Conservation (phyloP, 2,329 filamentous ascomycete species). For the Colletotrichum tropicicola region DNA sequence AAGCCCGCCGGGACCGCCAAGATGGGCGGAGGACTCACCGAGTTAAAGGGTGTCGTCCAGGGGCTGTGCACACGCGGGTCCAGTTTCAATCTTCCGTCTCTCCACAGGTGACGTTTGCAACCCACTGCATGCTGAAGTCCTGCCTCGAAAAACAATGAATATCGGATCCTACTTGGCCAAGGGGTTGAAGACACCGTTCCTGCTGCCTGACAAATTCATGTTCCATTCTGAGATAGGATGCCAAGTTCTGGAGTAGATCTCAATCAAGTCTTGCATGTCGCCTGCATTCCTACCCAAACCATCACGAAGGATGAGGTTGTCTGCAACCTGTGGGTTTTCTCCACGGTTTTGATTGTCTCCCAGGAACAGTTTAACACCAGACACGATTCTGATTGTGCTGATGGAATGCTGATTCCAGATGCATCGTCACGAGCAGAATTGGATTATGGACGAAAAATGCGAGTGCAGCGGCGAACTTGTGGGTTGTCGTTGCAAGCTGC, state of each 20-base stretch:
- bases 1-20: background rate
- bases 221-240: too few relatives aligned
- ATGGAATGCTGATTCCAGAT: background rate
- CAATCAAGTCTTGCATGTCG: too few relatives aligned
- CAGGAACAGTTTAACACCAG: background rate
- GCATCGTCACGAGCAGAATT: background rate
- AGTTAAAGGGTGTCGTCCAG: conserved; percentile 4
- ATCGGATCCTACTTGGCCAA: background rate
- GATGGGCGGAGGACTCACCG: background rate
- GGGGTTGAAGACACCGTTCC: background rate
- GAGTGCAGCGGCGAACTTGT: too few relatives aligned
- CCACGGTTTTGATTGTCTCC: too few relatives aligned
- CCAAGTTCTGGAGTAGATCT: too few relatives aligned
- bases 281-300: too few relatives aligned
- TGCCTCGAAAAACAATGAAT: too few relatives aligned
- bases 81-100: conserved; percentile 25
- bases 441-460: too few relatives aligned
- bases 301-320: background rate
- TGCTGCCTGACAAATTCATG: too few relatives aligned
- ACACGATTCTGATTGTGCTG: background rate
- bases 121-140: conserved; percentile 3
- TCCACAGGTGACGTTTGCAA: conserved; percentile 29
- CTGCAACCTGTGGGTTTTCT: background rate
- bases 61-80: conserved; percentile 23
- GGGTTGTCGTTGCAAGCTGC: background rate